Evolutionary conservation across 1,139 yeast species (phyloP), one percentile per base, ranked within the genome.

Genomic region (Arxiozyma telluris): DNA sequence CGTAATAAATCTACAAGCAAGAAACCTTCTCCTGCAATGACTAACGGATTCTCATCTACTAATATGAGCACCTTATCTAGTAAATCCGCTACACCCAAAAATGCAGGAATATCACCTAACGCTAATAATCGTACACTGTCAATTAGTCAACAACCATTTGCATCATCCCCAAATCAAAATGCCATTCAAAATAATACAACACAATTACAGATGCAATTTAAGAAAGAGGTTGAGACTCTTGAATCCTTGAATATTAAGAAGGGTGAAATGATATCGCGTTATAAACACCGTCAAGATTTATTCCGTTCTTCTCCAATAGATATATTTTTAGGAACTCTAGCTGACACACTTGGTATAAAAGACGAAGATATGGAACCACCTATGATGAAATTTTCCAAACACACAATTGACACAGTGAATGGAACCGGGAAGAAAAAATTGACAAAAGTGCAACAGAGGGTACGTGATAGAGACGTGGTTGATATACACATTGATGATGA

Each of bases 201-300:
- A 41, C 47, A 38, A 20, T 53, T 53, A 5, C 63, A 59, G 21
- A 62, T 61, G 54, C 68, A 69, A 15, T 64, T 59, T 53, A 64
- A 56, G 51, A 61, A 60, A 30, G 72, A 69, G 49, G 71, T 66
- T 52, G 61, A 59, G 3, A 56, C 54, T 21, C 54, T 68, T 51
- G 63, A 59, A 39, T 59, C 64, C 27, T 53, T 66, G 57, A 61
- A 64, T 43, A 55, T 60, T 20, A 61, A 63, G 49, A 68, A 67
- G 46, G 59, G 61, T 9, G 71, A 69, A 51, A 58, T 69, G 20
- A 58, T 65, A 20, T 63, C 69, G 6, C 60, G 71, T 47, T 65
- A 59, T 47, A 67, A 68, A 47, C 71, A 67, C 51, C 64, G 71
- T 52, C 70, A 67, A 57, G 68, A 68, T 47, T 54, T 67, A 11